Percentiles rank a stretch among this genome's conserved stretches.
phyloP scores from a whole-genome alignment of 306 rosid species.

The Coriaria nepalensis region DNA sequence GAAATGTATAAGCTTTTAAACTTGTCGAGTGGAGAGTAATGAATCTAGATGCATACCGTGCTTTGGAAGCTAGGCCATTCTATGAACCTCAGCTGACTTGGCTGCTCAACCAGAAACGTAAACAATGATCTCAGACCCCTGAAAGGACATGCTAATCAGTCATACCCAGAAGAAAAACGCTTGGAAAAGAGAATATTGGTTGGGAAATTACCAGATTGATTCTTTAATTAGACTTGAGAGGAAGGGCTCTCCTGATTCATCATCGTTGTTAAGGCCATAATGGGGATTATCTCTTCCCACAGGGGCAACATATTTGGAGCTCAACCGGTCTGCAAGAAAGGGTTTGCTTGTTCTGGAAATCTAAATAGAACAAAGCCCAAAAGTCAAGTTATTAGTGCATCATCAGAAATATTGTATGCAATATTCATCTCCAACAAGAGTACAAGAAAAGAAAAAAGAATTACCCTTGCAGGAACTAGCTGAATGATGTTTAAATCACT shows the following conservation, averaged over 20 bases:
- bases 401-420: slow-evolving; percentile 1
- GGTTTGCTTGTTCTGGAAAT: slow-evolving; percentile 7
- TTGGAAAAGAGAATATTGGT: neutral
- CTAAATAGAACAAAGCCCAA: slow-evolving; percentile 24
- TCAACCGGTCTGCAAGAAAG: slow-evolving; percentile 14
- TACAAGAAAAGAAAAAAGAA: neutral
- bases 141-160: slow-evolving; percentile 4
- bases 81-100: slow-evolving; percentile 74
- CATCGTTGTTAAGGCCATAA: slow-evolving; percentile 25
- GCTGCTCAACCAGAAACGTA: slow-evolving; percentile 68
- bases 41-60: slow-evolving; percentile 38
- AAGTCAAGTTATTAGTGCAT: slow-evolving; percentile 8
- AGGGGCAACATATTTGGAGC: slow-evolving; percentile 18
- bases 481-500: slow-evolving; percentile 16
- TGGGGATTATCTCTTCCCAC: slow-evolving; percentile 30
- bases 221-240: slow-evolving; percentile 39
- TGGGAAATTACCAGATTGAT: slow-evolving; percentile 29
- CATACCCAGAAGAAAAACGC: neutral
- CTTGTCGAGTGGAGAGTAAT: neutral
- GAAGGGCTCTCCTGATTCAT: slow-evolving; percentile 44
- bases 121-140: slow-evolving; percentile 49
- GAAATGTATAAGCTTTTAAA: too few relatives aligned
- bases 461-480: slow-evolving; percentile 24
- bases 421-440: neutral
- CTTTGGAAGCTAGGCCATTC: slow-evolving; percentile 75